phyloP scores from a whole-genome alignment of 192 early-diverging fungal genomes.

The Rhizoclosmatium globosum region DNA sequence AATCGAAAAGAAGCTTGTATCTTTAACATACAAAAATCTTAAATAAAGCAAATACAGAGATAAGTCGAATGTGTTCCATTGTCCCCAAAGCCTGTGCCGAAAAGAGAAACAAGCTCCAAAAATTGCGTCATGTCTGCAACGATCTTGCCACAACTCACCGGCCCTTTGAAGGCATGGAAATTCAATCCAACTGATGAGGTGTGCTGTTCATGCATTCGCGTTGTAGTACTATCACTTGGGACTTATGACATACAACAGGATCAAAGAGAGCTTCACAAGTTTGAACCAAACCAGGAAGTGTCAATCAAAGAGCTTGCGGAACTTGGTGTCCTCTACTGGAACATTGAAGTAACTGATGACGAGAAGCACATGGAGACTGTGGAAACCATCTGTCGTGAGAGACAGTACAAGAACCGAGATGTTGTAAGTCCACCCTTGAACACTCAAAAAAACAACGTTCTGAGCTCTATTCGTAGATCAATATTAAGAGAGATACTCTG shows the following conservation, averaged over 20 bases:
- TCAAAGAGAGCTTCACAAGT: constrained; percentile 85
- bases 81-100: too few relatives aligned
- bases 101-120: too few relatives aligned
- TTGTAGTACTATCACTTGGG: not conserved
- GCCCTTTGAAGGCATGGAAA: constrained; percentile 21
- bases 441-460: too few relatives aligned
- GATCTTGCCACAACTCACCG: constrained; percentile 5
- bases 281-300: constrained; percentile 65
- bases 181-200: constrained; percentile 32
- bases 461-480: constrained; percentile 60
- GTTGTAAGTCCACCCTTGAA: constrained; percentile 53
- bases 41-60: too few relatives aligned
- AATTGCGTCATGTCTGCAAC: not conserved
- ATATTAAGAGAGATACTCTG: constrained; percentile 80
- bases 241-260: constrained; percentile 48
- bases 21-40: too few relatives aligned
- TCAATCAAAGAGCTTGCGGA: constrained; percentile 69
- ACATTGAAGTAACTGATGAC: constrained; percentile 54
- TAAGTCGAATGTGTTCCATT: too few relatives aligned
- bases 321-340: constrained; percentile 82
- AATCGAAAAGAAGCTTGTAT: too few relatives aligned
- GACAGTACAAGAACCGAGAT: constrained; percentile 93
- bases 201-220: too few relatives aligned
- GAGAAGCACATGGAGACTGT: constrained; percentile 61
- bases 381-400: constrained; percentile 73